Percentiles rank a stretch among this genome's conserved stretches.
Conservation (phyloP, 768 basidiomycete species). For the Tylopilus balloui region DNA sequence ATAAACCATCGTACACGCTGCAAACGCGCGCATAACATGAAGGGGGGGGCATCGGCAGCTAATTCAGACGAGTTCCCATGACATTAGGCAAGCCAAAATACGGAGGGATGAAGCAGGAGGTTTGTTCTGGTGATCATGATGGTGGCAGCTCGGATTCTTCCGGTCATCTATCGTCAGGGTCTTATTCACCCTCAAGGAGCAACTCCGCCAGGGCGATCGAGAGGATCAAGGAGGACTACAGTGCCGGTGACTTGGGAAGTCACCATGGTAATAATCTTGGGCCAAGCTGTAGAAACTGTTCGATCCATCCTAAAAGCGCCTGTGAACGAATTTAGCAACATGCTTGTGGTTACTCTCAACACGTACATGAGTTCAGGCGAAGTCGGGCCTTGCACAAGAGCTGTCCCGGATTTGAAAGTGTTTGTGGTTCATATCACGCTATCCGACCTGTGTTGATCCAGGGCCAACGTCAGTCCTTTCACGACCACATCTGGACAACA, state of each 20-base stretch:
- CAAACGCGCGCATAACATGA: constrained; percentile 1
- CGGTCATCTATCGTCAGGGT: constrained; percentile 9
- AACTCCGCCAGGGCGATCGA: constrained; percentile 15
- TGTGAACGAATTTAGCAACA: constrained; percentile 14
- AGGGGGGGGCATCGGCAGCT: constrained; percentile 1
- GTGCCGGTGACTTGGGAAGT: constrained; percentile 21
- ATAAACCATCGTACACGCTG: constrained; percentile 11
- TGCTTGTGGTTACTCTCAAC: not conserved
- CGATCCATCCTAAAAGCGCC: not conserved
- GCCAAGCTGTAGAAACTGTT: not conserved
- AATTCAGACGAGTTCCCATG: not conserved
- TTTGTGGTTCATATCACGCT: constrained; percentile 12
- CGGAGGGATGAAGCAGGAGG: constrained; percentile 2
- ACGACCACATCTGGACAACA: constrained; percentile 1
- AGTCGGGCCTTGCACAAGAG: constrained; percentile 9
- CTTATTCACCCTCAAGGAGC: not conserved
- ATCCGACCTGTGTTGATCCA: not conserved
- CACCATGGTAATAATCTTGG: constrained; percentile 16
- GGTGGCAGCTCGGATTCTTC: constrained; percentile 5
- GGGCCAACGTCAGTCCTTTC: constrained; percentile 5
- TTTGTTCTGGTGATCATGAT: constrained; percentile 10
- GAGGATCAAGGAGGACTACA: not conserved
- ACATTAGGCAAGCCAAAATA: not conserved
- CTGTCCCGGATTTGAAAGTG: constrained; percentile 1
- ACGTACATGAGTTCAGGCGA: constrained; percentile 3